These are phyloP conservation scores for Solanum chilense DNA, from an alignment of 257 asterid species.

Conservation along the genomic window DNA sequence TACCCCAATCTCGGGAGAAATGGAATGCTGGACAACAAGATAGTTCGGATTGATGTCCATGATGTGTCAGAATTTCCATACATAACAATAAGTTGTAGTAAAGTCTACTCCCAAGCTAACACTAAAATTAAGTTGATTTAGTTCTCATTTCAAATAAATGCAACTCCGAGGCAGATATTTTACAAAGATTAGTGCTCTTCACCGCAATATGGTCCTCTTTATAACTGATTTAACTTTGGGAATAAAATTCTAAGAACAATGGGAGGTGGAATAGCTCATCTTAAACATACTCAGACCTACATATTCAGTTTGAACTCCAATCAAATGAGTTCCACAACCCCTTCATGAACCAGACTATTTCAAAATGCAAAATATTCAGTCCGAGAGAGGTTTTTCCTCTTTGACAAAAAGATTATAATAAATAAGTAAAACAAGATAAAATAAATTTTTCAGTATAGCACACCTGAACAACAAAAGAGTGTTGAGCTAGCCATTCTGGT, in stretches of 20 bases:
- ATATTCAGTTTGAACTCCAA: not conserved
- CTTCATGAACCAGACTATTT: not conserved
- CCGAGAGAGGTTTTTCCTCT: not conserved
- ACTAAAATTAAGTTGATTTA: not conserved
- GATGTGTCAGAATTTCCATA: not conserved
- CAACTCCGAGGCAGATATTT: not conserved
- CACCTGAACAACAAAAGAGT: slow-evolving; percentile 79
- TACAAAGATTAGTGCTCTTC: not conserved
- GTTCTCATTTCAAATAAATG: not conserved
- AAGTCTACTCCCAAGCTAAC: not conserved
- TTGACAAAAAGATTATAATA: not conserved
- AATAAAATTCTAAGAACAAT: not conserved
- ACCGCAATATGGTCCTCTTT: not conserved
- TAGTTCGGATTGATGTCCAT: slow-evolving; percentile 10
- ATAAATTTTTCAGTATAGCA: not conserved
- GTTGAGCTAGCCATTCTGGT: slow-evolving; percentile 87
- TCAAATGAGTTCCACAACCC: not conserved
- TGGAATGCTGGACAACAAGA: slow-evolving; percentile 59
- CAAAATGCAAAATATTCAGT: not conserved
- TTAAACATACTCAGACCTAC: not conserved
- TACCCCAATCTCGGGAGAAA: slow-evolving; percentile 81
- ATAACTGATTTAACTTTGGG: not conserved
- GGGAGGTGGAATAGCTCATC: not conserved
- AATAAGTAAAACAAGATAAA: not conserved
- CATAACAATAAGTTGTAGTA: not conserved